phyloP scores from a whole-genome alignment of 2,329 filamentous ascomycete species.

The Mollisiaceae sp. region DNA sequence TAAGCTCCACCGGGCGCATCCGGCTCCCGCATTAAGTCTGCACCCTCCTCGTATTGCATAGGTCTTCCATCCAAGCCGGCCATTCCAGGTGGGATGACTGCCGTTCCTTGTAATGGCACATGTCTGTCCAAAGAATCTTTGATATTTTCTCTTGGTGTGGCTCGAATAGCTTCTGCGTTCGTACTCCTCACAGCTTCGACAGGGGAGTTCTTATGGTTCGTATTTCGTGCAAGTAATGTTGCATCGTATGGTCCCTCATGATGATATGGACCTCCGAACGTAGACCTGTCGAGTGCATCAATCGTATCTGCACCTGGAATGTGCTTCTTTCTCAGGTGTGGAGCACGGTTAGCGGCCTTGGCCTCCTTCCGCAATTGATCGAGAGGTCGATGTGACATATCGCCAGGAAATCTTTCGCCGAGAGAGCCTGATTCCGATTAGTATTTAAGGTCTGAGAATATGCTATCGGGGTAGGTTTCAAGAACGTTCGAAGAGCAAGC shows the following conservation, averaged over 20 bases:
- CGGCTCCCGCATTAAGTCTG: slow-evolving; percentile 79
- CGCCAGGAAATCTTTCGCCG: slow-evolving; percentile 64
- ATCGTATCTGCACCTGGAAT: slow-evolving; percentile 77
- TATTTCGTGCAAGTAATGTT: slow-evolving; percentile 75
- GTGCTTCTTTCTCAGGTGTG: slow-evolving; percentile 68
- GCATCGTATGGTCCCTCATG: slow-evolving; percentile 93
- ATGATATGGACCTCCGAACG: slow-evolving; percentile 73
- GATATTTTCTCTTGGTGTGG: slow-evolving; percentile 81
- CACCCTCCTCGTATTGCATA: slow-evolving; percentile 84
- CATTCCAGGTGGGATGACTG: slow-evolving; percentile 75
- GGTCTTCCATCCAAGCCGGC: slow-evolving; percentile 69
- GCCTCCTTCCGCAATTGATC: slow-evolving; percentile 68
- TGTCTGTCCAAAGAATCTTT: slow-evolving; percentile 74
- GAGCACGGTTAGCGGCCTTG: slow-evolving; percentile 68
- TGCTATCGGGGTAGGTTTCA: neutral
- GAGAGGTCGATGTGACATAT: slow-evolving; percentile 69
- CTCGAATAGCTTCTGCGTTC: slow-evolving; percentile 78
- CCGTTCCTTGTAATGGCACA: slow-evolving; percentile 81
- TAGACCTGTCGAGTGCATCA: slow-evolving; percentile 73
- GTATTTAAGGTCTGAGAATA: neutral
- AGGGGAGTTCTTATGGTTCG: slow-evolving; percentile 65
- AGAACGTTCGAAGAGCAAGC: neutral
- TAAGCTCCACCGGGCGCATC: slow-evolving; percentile 75
- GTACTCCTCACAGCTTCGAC: slow-evolving; percentile 75
- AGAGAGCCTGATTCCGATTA: slow-evolving; percentile 48